These are phyloP conservation scores for Pseudogymnoascus sp. DNA, from an alignment of 2,329 filamentous ascomycete genomes.

Conservation along the genomic window DNA sequence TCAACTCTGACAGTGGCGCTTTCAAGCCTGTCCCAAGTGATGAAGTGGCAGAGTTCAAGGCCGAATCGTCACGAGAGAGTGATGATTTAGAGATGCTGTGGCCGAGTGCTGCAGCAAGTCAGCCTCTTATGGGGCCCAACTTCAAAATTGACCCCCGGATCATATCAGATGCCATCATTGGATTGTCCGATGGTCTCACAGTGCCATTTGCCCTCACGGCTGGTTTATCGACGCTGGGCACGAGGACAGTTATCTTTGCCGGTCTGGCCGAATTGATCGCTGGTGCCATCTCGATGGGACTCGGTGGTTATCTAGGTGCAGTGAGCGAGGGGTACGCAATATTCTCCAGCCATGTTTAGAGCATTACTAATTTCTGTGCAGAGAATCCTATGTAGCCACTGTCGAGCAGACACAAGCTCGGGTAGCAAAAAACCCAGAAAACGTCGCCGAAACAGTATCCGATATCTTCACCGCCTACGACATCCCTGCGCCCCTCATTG, in stretches of 20 bases:
- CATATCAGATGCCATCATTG: slow-evolving; percentile 49
- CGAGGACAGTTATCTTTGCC: slow-evolving; percentile 47
- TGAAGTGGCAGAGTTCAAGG: neutral
- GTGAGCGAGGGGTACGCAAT: slow-evolving; percentile 33
- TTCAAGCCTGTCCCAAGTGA: slow-evolving; percentile 4
- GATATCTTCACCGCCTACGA: slow-evolving; percentile 30
- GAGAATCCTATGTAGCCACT: slow-evolving; percentile 26
- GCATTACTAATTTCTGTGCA: slow-evolving; percentile 11
- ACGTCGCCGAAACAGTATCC: slow-evolving; percentile 24
- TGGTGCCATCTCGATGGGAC: slow-evolving; percentile 54
- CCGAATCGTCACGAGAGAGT: neutral
- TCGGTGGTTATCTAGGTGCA: slow-evolving; percentile 52
- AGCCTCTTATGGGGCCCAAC: neutral
- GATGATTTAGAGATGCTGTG: slow-evolving; percentile 5
- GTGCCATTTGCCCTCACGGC: slow-evolving; percentile 57
- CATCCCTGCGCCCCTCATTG: slow-evolving; percentile 24
- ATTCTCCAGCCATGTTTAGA: neutral
- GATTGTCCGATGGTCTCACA: slow-evolving; percentile 53
- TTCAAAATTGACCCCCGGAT: slow-evolving; percentile 26
- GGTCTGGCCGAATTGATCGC: slow-evolving; percentile 54
- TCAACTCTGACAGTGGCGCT: neutral
- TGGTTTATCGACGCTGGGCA: slow-evolving; percentile 42
- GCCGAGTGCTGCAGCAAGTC: neutral
- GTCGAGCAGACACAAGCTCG: slow-evolving; percentile 22
- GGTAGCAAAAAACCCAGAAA: slow-evolving; percentile 20